A percentile compares a stretch with the other conserved stretches of the same genome.
Evolutionary conservation across 2,329 filamentous ascomycete species (phyloP).

Genomic region (Podosphaera leucotricha): DNA sequence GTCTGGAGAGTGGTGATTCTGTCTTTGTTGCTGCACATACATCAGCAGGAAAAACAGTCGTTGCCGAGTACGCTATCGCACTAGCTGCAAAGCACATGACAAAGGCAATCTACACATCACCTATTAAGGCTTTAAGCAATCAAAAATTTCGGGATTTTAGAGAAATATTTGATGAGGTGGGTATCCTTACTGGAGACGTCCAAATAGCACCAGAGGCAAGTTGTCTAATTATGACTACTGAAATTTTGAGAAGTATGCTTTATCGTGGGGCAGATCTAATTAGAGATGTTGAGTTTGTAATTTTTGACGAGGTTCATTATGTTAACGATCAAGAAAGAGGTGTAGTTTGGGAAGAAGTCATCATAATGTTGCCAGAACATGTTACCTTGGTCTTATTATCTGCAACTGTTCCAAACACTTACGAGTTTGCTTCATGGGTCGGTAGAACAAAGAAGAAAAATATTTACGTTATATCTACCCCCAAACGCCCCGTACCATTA

Average conservation of each 20-base stretch:
- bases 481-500: conserved; percentile 79
- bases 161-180: conserved; percentile 76
- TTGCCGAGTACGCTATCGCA: conserved; percentile 93
- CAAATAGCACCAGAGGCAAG: conserved; percentile 95
- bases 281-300: conserved; percentile 92
- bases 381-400: conserved; percentile 88
- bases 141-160: conserved; percentile 97
- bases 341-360: conserved; percentile 98
- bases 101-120: conserved; percentile 96
- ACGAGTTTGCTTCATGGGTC: conserved; percentile 97
- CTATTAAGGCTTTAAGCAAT: conserved; percentile 94
- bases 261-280: conserved; percentile 92
- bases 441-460: conserved; percentile 95
- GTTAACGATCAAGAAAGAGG: conserved; percentile 90
- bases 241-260: conserved; percentile 94
- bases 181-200: conserved; percentile 89
- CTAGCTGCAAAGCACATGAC: conserved; percentile 97
- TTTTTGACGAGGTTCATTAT: conserved; percentile 97
- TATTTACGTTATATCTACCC: conserved; percentile 95
- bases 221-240: conserved; percentile 97
- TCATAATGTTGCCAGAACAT: conserved; percentile 97
- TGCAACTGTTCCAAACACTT: conserved; percentile 88
- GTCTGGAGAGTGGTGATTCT: conserved; percentile 86
- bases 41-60: conserved; percentile 92
- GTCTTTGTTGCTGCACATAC: conserved; percentile 97